These are phyloP conservation scores for Neofusicoccum ribis DNA, from an alignment of 2,329 filamentous ascomycete genomes.

Conservation along the genomic window DNA sequence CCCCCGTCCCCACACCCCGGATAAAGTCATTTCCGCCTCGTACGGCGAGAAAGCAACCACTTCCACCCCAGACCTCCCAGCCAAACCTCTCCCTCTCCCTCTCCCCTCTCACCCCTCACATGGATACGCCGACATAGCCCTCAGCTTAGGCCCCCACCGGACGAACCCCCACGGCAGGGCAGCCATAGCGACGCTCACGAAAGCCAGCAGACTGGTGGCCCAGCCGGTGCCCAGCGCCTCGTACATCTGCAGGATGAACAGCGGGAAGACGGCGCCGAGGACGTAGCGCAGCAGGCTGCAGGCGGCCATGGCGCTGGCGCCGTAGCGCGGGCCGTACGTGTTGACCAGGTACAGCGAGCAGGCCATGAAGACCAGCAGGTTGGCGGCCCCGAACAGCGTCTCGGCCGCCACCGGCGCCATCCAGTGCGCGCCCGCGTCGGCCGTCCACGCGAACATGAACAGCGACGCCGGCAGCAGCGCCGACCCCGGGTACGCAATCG, in stretches of 20 bases:
- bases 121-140: slow-evolving; percentile 6
- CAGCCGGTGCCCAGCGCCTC: slow-evolving; percentile 37
- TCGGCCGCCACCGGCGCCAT: slow-evolving; percentile 38
- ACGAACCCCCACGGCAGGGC: slow-evolving; percentile 36
- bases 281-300: slow-evolving; percentile 60
- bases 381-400: slow-evolving; percentile 29
- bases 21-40: not conserved
- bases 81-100: too few species aligned
- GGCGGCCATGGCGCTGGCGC: slow-evolving; percentile 61
- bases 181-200: slow-evolving; percentile 38
- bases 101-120: slow-evolving; percentile 4
- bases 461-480: slow-evolving; percentile 34
- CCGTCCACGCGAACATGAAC: slow-evolving; percentile 44
- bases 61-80: too few species aligned
- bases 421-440: slow-evolving; percentile 38
- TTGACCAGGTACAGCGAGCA: slow-evolving; percentile 54
- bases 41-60: too few species aligned
- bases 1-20: not conserved
- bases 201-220: slow-evolving; percentile 42
- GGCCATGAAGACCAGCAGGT: slow-evolving; percentile 36
- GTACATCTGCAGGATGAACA: slow-evolving; percentile 59
- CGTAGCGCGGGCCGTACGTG: slow-evolving; percentile 55
- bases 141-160: slow-evolving; percentile 2
- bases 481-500: slow-evolving; percentile 36
- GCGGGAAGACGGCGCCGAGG: slow-evolving; percentile 58